Conservation (phyloP, 768 basidiomycete genomes). For the Psilocybe tampanensis region DNA sequence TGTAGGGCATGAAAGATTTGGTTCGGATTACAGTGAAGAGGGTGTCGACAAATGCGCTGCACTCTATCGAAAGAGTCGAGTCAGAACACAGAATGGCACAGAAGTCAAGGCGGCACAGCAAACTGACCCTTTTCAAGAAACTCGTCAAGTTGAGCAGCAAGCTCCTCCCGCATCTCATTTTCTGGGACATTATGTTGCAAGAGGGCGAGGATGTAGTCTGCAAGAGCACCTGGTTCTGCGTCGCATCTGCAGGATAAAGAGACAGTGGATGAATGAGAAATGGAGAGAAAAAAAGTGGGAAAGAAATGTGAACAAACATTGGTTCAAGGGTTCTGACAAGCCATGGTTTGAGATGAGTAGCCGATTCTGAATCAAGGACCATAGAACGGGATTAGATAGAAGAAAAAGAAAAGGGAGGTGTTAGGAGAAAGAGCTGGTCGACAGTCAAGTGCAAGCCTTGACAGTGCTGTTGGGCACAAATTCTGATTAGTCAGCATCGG, state of each 20-base stretch:
- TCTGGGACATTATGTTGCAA: conserved; percentile 89
- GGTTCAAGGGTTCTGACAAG: conserved; percentile 87
- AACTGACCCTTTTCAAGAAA: conserved; percentile 87
- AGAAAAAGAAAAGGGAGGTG: background rate
- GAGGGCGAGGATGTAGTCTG: conserved; percentile 93
- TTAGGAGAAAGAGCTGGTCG: conserved; percentile 2
- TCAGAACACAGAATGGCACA: conserved; percentile 15
- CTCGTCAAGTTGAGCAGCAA: conserved; percentile 79
- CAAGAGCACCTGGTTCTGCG: conserved; percentile 91
- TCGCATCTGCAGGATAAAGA: conserved; percentile 69
- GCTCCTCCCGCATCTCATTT: conserved; percentile 78
- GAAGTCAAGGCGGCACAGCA: background rate
- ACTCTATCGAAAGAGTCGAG: conserved; percentile 47
- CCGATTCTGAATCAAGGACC: conserved; percentile 69
- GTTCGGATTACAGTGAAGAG: conserved; percentile 85
- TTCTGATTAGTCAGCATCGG: conserved; percentile 21
- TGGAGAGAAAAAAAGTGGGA: conserved; percentile 17
- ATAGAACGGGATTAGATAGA: conserved; percentile 35
- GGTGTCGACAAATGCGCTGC: conserved; percentile 75
- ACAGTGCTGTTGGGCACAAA: background rate
- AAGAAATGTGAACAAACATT: conserved; percentile 56
- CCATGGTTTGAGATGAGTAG: conserved; percentile 81
- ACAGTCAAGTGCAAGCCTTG: background rate
- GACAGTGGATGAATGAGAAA: conserved; percentile 12
- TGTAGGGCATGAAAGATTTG: conserved; percentile 84